Percentiles rank a stretch among this genome's conserved stretches.
Conservation (phyloP, 1,284 basidiomycete species). For the Rhizopogon hawkerae region DNA sequence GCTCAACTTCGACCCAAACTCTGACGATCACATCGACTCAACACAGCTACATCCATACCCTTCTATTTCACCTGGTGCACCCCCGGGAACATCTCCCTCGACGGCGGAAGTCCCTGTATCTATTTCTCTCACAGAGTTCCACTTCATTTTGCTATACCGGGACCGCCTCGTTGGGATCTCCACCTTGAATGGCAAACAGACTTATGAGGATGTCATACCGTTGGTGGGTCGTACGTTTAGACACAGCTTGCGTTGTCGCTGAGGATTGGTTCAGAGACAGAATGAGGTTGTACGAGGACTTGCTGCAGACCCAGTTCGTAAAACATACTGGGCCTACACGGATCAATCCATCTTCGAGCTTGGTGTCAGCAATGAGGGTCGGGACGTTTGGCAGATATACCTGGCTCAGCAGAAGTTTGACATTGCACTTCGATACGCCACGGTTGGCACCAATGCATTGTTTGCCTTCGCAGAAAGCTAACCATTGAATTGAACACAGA, state of each 20-base stretch:
- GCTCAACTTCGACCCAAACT: constrained; percentile 55
- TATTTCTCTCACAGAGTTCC: constrained; percentile 85
- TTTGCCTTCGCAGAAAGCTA: neutral
- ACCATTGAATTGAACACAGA: constrained; percentile 35
- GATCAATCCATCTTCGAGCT: constrained; percentile 88
- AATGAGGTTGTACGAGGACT: constrained; percentile 69
- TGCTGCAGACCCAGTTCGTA: constrained; percentile 74
- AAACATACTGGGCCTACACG: constrained; percentile 94
- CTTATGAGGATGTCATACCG: constrained; percentile 79
- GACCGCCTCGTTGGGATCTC: constrained; percentile 77
- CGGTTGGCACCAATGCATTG: constrained; percentile 40
- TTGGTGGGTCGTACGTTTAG: constrained; percentile 44
- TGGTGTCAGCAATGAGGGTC: constrained; percentile 79
- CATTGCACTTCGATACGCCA: constrained; percentile 72
- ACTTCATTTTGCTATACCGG: constrained; percentile 81
- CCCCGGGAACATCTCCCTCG: constrained; percentile 18
- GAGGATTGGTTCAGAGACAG: constrained; percentile 44
- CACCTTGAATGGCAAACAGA: constrained; percentile 71
- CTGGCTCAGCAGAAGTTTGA: constrained; percentile 74
- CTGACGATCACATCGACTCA: constrained; percentile 74
- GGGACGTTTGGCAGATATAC: constrained; percentile 93
- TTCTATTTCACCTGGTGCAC: constrained; percentile 25
- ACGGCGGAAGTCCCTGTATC: constrained; percentile 51
- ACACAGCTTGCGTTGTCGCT: neutral
- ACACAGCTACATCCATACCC: constrained; percentile 67